Evolutionary conservation across 2,329 filamentous ascomycete genomes (phyloP).

Genomic region (Fusarium drepaniforme): DNA sequence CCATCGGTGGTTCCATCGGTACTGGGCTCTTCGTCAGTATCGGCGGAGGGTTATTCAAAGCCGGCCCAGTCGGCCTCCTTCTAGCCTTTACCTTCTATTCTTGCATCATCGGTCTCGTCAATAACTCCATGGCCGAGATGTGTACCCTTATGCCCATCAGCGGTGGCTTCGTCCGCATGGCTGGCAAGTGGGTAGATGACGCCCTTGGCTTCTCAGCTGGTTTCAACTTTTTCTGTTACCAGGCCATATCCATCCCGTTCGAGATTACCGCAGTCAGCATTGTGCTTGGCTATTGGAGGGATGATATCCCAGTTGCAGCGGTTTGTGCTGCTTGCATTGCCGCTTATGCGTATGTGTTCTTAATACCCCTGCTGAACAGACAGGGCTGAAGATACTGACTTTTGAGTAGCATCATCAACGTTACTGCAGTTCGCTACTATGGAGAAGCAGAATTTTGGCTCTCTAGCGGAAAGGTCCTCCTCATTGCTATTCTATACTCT

Average conservation of each 20-base stretch:
- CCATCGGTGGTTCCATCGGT: slow-evolving; percentile 67
- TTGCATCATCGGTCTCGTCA: not conserved
- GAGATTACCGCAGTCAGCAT: slow-evolving; percentile 53
- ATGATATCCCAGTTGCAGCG: not conserved
- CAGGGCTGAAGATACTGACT: not conserved
- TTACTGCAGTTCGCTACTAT: slow-evolving; percentile 49
- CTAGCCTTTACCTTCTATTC: not conserved
- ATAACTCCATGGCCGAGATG: slow-evolving; percentile 67
- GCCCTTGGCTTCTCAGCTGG: slow-evolving; percentile 65
- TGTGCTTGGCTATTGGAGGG: slow-evolving; percentile 46
- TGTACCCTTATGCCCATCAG: slow-evolving; percentile 69
- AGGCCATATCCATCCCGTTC: slow-evolving; percentile 53
- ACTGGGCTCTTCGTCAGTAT: slow-evolving; percentile 71
- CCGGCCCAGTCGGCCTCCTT: slow-evolving; percentile 38
- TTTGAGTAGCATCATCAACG: not conserved
- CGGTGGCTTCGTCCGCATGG: slow-evolving; percentile 71
- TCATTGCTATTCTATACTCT: slow-evolving; percentile 73
- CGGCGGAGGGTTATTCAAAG: slow-evolving; percentile 59
- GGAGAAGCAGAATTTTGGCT: slow-evolving; percentile 79
- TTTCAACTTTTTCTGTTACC: slow-evolving; percentile 56
- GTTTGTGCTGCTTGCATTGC: not conserved
- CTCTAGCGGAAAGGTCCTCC: slow-evolving; percentile 69
- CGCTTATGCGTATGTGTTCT: not conserved
- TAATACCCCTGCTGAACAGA: not conserved
- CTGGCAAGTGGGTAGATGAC: slow-evolving; percentile 73